These are phyloP conservation scores for Canavalia gladiata DNA, from an alignment of 306 rosid genomes.

Conservation along the genomic window DNA sequence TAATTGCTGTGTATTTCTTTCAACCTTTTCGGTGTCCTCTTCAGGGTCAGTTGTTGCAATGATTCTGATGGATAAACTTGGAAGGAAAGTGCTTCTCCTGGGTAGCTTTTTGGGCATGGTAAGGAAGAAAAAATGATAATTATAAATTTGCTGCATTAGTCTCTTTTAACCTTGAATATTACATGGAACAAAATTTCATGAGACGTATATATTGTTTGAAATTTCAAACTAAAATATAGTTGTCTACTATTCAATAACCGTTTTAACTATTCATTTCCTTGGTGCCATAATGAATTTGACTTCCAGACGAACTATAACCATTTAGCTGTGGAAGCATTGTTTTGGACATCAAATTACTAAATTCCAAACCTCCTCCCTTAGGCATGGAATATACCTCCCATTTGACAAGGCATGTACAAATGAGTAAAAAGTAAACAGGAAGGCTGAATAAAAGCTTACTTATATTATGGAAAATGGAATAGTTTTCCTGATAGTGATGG, in stretches of 20 bases:
- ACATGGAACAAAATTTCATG: constrained; percentile 18
- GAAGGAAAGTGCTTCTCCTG: constrained; percentile 79
- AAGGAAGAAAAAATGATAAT: constrained; percentile 49
- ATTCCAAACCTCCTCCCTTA: constrained; percentile 7
- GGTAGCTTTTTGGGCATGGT: constrained; percentile 94
- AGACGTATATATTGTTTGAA: not conserved
- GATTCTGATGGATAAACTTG: constrained; percentile 92
- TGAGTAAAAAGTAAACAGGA: constrained; percentile 19
- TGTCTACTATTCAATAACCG: constrained; percentile 13
- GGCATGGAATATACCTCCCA: constrained; percentile 3
- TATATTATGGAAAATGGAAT: constrained; percentile 1
- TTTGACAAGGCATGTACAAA: constrained; percentile 20
- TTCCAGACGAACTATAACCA: constrained; percentile 3
- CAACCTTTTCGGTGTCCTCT: constrained; percentile 40
- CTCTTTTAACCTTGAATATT: constrained; percentile 15
- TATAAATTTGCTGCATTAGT: constrained; percentile 30
- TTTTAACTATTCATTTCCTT: constrained; percentile 15
- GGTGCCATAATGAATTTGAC: not conserved
- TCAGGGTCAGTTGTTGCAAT: constrained; percentile 81
- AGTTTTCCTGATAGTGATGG: not conserved
- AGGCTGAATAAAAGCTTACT: not conserved
- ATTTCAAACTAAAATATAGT: constrained; percentile 27
- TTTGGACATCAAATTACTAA: constrained; percentile 5
- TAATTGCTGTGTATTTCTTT: constrained; percentile 41
- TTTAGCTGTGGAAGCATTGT: constrained; percentile 19